These are phyloP conservation scores for Pluteus cervinus DNA, from an alignment of 768 basidiomycete species.

Conservation along the genomic window DNA sequence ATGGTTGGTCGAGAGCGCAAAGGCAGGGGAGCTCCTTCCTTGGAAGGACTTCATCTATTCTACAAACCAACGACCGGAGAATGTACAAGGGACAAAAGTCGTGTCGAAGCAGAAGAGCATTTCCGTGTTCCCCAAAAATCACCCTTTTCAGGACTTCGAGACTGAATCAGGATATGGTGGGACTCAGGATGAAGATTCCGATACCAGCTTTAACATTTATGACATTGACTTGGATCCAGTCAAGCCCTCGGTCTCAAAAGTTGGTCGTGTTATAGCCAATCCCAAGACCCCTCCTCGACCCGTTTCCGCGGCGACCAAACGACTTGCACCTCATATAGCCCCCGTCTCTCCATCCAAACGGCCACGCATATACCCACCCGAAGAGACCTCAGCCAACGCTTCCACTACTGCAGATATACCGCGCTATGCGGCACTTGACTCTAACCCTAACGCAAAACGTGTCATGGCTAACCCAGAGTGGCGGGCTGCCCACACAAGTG, in stretches of 20 bases:
- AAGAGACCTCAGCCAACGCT: constrained; percentile 21
- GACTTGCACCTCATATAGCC: too few species aligned
- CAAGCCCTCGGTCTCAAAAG: too few species aligned
- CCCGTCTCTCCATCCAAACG: too few species aligned
- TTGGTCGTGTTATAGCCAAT: too few species aligned
- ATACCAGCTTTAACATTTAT: too few species aligned
- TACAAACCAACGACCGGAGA: constrained; percentile 41
- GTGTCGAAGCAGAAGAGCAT: constrained; percentile 12
- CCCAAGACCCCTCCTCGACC: background rate
- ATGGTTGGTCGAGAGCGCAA: constrained; percentile 84
- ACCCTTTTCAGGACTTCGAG: too few species aligned
- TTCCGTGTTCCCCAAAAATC: background rate
- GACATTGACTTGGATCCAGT: too few species aligned
- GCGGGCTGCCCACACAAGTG: constrained; percentile 84
- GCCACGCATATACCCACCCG: too few species aligned
- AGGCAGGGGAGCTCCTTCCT: constrained; percentile 59
- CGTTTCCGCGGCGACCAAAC: too few species aligned
- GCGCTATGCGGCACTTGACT: constrained; percentile 58
- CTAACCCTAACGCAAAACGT: constrained; percentile 69
- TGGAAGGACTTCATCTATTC: constrained; percentile 73
- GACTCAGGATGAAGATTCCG: too few species aligned
- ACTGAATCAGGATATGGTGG: too few species aligned
- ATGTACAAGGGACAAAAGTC: constrained; percentile 39
- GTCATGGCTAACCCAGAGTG: constrained; percentile 82
- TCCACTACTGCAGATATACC: constrained; percentile 45